These are phyloP conservation scores for Exserohilum rostratum DNA, from an alignment of 2,329 filamentous ascomycete species.

Conservation along the genomic window DNA sequence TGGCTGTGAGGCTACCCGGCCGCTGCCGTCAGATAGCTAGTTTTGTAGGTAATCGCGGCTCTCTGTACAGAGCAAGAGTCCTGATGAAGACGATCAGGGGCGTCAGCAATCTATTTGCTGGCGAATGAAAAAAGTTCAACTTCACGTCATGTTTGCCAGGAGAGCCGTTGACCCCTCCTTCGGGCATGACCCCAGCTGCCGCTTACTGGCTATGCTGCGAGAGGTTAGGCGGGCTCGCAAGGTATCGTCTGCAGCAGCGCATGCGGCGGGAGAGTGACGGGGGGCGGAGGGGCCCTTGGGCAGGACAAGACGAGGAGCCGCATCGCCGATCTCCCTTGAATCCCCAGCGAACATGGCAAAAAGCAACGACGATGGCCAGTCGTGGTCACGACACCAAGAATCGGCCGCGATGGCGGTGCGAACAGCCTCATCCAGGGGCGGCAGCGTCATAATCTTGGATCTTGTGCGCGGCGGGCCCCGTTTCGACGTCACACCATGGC, in stretches of 20 bases:
- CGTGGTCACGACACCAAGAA: slow-evolving; percentile 4
- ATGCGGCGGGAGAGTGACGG: slow-evolving; percentile 37
- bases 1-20: too few relatives aligned
- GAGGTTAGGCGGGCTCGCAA: slow-evolving; percentile 10
- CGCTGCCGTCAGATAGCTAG: slow-evolving; percentile 17
- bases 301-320: slow-evolving; percentile 16
- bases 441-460: slow-evolving; percentile 7
- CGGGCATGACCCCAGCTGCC: slow-evolving; percentile 18
- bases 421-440: slow-evolving; percentile 18
- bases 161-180: not conserved
- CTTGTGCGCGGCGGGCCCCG: slow-evolving; percentile 7
- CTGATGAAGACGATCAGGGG: slow-evolving; percentile 13
- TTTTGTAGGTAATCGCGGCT: slow-evolving; percentile 20
- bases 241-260: slow-evolving; percentile 14
- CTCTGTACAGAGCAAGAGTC: too few relatives aligned
- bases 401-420: slow-evolving; percentile 13
- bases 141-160: slow-evolving; percentile 12
- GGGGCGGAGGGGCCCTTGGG: slow-evolving; percentile 6
- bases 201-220: slow-evolving; percentile 16
- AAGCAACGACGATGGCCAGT: slow-evolving; percentile 19
- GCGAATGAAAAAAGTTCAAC: slow-evolving; percentile 22
- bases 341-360: slow-evolving; percentile 20
- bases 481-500: slow-evolving; percentile 30
- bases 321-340: slow-evolving; percentile 26
- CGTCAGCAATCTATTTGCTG: slow-evolving; percentile 6